Percentiles rank a stretch among this genome's conserved stretches.
Conservation (phyloP, 1,284 basidiomycete species). For the Boletus mariae region DNA sequence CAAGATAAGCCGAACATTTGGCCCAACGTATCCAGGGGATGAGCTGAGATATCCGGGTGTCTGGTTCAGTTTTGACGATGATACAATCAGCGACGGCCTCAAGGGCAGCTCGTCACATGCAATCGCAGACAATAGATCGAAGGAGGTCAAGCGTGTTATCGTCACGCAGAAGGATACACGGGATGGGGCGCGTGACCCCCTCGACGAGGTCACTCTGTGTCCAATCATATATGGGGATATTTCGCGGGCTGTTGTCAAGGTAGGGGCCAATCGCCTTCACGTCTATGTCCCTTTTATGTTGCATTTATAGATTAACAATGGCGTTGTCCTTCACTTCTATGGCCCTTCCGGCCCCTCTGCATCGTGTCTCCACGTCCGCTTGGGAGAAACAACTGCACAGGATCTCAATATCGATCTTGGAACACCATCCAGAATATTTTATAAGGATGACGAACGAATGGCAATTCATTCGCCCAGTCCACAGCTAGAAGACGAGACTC, state of each 20-base stretch:
- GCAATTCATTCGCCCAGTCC: slow-evolving; percentile 62
- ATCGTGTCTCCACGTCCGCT: slow-evolving; percentile 53
- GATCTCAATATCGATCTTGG: slow-evolving; percentile 78
- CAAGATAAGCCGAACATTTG: slow-evolving; percentile 70
- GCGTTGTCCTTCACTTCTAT: slow-evolving; percentile 66
- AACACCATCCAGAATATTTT: slow-evolving; percentile 71
- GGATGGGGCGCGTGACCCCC: slow-evolving; percentile 55
- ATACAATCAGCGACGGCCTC: slow-evolving; percentile 49
- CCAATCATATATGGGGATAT: slow-evolving; percentile 69
- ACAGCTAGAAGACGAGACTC: slow-evolving; percentile 39
- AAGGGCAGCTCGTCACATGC: slow-evolving; percentile 39
- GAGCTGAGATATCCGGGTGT: slow-evolving; percentile 79
- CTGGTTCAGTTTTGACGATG: slow-evolving; percentile 76
- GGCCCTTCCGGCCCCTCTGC: slow-evolving; percentile 41
- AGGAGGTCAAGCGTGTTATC: slow-evolving; percentile 74
- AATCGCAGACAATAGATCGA: slow-evolving; percentile 51
- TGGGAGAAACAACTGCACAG: slow-evolving; percentile 81
- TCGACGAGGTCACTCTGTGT: slow-evolving; percentile 65
- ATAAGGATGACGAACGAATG: slow-evolving; percentile 87
- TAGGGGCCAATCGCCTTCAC: slow-evolving; percentile 23
- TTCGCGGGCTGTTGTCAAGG: slow-evolving; percentile 63
- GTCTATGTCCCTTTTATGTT: neutral
- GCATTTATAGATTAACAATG: slow-evolving; percentile 60
- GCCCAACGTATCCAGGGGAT: slow-evolving; percentile 81
- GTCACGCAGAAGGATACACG: slow-evolving; percentile 62